Evolutionary conservation across 106 monocot genomes (phyloP).

Genomic region (Dendrobium chrysotoxum): DNA sequence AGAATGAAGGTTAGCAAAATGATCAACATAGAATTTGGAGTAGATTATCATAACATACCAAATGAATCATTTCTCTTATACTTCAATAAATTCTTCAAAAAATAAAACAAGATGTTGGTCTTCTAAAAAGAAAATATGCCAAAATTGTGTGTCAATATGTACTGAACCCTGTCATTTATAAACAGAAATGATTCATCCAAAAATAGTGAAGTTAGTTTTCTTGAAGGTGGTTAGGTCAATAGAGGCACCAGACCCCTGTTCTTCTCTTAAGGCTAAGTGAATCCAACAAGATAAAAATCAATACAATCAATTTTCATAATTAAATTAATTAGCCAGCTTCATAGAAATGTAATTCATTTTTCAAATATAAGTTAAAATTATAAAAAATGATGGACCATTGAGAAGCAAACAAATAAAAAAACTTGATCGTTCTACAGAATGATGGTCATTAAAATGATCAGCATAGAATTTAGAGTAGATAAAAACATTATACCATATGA

Average conservation of each 20-base stretch:
- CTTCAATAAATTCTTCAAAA: no score
- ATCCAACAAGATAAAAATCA: neutral
- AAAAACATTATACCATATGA: no score
- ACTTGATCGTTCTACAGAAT: neutral
- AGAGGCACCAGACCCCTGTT: conserved; percentile 22
- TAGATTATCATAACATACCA: no score
- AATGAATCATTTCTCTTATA: no score
- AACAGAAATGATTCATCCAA: conserved; percentile 30
- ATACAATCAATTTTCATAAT: neutral
- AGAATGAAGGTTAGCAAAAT: no score
- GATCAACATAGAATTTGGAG: no score
- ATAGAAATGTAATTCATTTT: neutral
- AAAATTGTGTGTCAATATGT: conserved; percentile 17
- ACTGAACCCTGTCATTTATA: conserved; percentile 27
- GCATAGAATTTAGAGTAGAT: no score
- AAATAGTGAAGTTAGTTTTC: conserved; percentile 30
- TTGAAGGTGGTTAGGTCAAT: conserved; percentile 15
- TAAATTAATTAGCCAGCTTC: neutral
- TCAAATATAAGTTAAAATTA: neutral
- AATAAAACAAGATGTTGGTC: no score
- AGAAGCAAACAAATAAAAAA: neutral
- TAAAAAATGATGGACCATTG: neutral
- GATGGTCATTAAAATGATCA: no score
- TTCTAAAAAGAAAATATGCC: no score
- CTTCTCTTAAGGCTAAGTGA: conserved; percentile 13